Conservation (phyloP, 1,284 basidiomycete genomes). For the Naganishia sp. region DNA sequence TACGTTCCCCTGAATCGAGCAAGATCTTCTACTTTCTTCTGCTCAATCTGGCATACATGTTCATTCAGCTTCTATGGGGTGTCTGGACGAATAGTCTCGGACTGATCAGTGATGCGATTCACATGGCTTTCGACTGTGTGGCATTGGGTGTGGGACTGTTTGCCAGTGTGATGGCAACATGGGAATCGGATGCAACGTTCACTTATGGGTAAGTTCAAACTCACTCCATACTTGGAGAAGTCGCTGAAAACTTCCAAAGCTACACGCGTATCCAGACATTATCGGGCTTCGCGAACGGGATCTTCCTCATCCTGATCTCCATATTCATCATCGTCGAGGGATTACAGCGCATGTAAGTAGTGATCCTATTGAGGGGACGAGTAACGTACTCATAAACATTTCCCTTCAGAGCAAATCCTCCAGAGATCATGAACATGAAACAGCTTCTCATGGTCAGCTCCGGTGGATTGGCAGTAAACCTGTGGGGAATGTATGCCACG, state of each 20-base stretch:
- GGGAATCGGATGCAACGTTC: slow-evolving; percentile 90
- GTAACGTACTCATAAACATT: background rate
- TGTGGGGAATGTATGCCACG: slow-evolving; percentile 99
- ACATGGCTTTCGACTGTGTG: slow-evolving; percentile 99
- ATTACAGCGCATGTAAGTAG: slow-evolving; percentile 80
- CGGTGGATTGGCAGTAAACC: slow-evolving; percentile 86
- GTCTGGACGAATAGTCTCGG: slow-evolving; percentile 98
- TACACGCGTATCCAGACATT: slow-evolving; percentile 98
- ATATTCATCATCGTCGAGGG: slow-evolving; percentile 99
- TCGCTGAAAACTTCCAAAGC: slow-evolving; percentile 52
- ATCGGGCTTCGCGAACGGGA: slow-evolving; percentile 95
- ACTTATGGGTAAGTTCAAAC: slow-evolving; percentile 76
- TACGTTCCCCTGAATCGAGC: slow-evolving; percentile 65
- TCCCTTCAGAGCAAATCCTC: slow-evolving; percentile 74
- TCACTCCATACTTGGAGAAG: background rate
- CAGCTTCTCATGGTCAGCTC: slow-evolving; percentile 88
- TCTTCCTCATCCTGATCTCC: slow-evolving; percentile 94
- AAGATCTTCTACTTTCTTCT: slow-evolving; percentile 97
- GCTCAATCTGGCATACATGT: slow-evolving; percentile 94
- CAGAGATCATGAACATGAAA: slow-evolving; percentile 89
- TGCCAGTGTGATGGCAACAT: slow-evolving; percentile 95
- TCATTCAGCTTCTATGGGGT: slow-evolving; percentile 91
- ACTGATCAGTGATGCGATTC: slow-evolving; percentile 96
- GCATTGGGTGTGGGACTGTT: slow-evolving; percentile 94
- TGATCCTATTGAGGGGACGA: background rate